Conservation (phyloP, 768 basidiomycete genomes). For the Rossbeevera mucosa region DNA sequence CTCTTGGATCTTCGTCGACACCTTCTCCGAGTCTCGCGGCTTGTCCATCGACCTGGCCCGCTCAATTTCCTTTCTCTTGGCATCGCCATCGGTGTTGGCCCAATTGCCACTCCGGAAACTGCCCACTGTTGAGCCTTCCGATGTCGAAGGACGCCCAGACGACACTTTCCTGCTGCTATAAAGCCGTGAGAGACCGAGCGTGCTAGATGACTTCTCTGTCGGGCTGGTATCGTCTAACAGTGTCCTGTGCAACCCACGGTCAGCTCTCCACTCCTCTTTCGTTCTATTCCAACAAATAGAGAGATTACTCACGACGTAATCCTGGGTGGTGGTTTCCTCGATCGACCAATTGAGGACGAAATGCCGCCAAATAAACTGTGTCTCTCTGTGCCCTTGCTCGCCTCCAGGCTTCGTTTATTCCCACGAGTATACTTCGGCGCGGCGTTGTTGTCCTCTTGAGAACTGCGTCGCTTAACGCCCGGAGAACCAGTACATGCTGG, state of each 20-base stretch:
- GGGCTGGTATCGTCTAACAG: constrained; percentile 32
- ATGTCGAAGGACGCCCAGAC: constrained; percentile 39
- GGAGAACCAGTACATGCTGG: constrained; percentile 22
- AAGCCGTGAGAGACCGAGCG: constrained; percentile 48
- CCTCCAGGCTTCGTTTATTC: constrained; percentile 49
- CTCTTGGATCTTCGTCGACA: constrained; percentile 27
- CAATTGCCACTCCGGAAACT: constrained; percentile 24
- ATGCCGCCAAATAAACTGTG: constrained; percentile 78
- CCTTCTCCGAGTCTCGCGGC: constrained; percentile 18
- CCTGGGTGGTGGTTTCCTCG: constrained; percentile 77
- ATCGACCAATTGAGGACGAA: constrained; percentile 56
- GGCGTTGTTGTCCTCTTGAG: constrained; percentile 22
- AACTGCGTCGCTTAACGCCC: constrained; percentile 17
- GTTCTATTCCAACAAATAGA: background rate
- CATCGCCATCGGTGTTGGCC: constrained; percentile 18
- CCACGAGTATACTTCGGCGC: constrained; percentile 36
- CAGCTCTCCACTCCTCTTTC: background rate
- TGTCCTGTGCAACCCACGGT: constrained; percentile 19
- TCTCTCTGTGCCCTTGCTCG: constrained; percentile 46
- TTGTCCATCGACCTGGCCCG: constrained; percentile 25
- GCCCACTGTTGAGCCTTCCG: constrained; percentile 31
- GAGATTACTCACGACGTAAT: constrained; percentile 54
- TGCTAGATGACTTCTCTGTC: constrained; percentile 39
- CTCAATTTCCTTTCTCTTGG: constrained; percentile 14
- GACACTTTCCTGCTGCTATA: constrained; percentile 40